These are phyloP conservation scores for Penicillium riverlandense DNA, from an alignment of 495 filamentous ascomycete species.

Conservation along the genomic window DNA sequence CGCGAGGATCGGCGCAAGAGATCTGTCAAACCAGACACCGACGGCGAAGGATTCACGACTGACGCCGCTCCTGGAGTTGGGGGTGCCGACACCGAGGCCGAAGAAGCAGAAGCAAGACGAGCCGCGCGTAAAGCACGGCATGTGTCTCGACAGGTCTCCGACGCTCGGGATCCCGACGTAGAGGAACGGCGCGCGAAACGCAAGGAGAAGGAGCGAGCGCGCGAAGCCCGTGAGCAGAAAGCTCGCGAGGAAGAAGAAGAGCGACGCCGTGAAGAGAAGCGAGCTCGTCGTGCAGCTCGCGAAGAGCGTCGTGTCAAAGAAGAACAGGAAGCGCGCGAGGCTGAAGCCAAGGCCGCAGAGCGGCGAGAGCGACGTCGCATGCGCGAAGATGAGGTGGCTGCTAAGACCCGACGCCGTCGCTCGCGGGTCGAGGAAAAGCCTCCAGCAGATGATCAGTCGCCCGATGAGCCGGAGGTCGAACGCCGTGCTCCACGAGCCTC, in stretches of 20 bases:
- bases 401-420: conserved; percentile 25
- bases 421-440: conserved; percentile 25
- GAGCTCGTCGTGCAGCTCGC: conserved; percentile 38
- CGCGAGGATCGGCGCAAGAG: conserved; percentile 37
- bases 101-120: conserved; percentile 45
- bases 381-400: conserved; percentile 30
- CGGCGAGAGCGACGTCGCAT: conserved; percentile 33
- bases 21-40: conserved; percentile 32
- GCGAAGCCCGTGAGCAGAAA: conserved; percentile 32
- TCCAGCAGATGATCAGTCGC: conserved; percentile 6
- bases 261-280: conserved; percentile 37
- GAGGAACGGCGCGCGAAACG: conserved; percentile 37
- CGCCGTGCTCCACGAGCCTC: conserved; percentile 10
- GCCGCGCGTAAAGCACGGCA: conserved; percentile 39
- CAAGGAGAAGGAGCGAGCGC: conserved; percentile 33
- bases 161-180: conserved; percentile 34
- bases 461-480: conserved; percentile 15
- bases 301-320: conserved; percentile 41
- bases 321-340: conserved; percentile 41
- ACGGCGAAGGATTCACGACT: conserved; percentile 37
- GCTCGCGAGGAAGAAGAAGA: conserved; percentile 44
- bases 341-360: conserved; percentile 33
- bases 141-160: conserved; percentile 28
- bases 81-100: conserved; percentile 38
- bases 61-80: conserved; percentile 25